A percentile compares a stretch with the other conserved stretches of the same genome.
phyloP scores from a whole-genome alignment of 257 asterid species.

The Forsythia suspensa region DNA sequence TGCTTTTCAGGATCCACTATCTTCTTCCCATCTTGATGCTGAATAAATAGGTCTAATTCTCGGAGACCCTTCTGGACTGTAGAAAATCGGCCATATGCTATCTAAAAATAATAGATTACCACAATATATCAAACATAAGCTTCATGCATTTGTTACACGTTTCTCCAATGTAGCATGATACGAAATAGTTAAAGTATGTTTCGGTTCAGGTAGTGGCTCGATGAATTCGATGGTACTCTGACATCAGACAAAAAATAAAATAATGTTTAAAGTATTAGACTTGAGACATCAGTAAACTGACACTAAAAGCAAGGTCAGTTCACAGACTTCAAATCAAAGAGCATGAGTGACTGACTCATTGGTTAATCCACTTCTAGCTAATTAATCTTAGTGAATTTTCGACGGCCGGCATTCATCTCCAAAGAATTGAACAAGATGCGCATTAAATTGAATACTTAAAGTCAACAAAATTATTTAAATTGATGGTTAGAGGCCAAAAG shows the following conservation, averaged over 20 bases:
- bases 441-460: background rate
- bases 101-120: slow-evolving; percentile 35
- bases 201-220: background rate
- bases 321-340: background rate
- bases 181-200: background rate
- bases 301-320: slow-evolving; percentile 2
- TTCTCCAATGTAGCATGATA: background rate
- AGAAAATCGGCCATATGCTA: slow-evolving; percentile 72
- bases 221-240: background rate
- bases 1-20: slow-evolving; percentile 79
- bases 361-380: background rate
- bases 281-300: background rate
- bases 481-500: background rate
- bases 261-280: background rate
- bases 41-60: slow-evolving; percentile 74
- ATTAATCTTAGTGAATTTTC: background rate
- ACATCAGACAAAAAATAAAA: background rate
- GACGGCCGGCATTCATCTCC: background rate
- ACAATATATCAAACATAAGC: slow-evolving; percentile 2
- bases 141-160: background rate
- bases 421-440: background rate
- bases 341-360: background rate
- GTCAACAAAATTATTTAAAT: background rate
- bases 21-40: slow-evolving; percentile 66
- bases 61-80: slow-evolving; percentile 58